Percentiles rank a stretch among this genome's conserved stretches.
Evolutionary conservation across 169 alveolate species (phyloP).

Genomic region (Plasmodium chabaudi): DNA sequence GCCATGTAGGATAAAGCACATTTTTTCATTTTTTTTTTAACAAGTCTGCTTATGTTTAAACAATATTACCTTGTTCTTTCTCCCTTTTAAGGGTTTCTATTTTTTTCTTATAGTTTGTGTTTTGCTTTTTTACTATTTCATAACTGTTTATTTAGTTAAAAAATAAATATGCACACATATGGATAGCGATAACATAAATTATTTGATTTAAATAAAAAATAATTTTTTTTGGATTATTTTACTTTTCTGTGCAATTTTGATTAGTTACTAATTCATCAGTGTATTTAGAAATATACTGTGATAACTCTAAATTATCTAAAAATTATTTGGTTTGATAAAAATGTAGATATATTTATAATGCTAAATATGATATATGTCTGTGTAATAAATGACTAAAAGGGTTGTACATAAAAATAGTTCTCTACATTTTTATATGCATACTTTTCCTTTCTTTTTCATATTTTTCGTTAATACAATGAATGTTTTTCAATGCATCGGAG

Average conservation of each 20-base stretch:
- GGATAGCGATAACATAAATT: too few relatives aligned
- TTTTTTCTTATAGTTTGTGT: slow-evolving; percentile 44
- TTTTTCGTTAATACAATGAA: slow-evolving; percentile 57
- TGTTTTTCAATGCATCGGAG: slow-evolving; percentile 20
- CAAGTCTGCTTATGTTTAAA: neutral
- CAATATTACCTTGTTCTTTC: slow-evolving; percentile 35
- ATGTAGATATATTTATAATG: neutral
- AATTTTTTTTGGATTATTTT: neutral
- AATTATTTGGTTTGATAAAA: neutral
- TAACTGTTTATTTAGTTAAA: slow-evolving; percentile 10
- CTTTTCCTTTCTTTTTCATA: slow-evolving; percentile 74
- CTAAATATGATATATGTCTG: neutral
- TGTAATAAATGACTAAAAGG: neutral
- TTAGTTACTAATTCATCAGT: slow-evolving; percentile 49
- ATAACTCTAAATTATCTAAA: slow-evolving; percentile 50
- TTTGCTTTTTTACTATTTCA: slow-evolving; percentile 35
- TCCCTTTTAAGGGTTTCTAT: slow-evolving; percentile 47
- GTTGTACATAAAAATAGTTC: neutral
- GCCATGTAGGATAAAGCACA: too few relatives aligned
- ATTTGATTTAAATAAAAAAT: too few relatives aligned
- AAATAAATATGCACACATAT: neutral
- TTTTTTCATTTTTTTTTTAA: too few relatives aligned
- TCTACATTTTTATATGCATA: slow-evolving; percentile 18
- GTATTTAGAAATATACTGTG: slow-evolving; percentile 38
- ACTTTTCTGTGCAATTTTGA: slow-evolving; percentile 60